Base-by-base conservation (phyloP, 148 eudicot genomes). In the Chenopodium album region DNA sequence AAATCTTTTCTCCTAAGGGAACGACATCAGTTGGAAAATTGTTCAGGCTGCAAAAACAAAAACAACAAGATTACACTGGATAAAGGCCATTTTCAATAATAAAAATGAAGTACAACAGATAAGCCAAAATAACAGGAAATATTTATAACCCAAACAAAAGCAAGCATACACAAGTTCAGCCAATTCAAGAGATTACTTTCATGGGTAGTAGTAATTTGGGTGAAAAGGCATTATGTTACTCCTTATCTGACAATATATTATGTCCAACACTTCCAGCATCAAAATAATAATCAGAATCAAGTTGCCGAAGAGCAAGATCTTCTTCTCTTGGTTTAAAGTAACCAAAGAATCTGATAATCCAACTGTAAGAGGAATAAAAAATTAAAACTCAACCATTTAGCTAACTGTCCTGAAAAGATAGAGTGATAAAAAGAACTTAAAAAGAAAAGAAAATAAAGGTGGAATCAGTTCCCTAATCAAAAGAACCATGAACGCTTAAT, bases 231-330 rank as follows among this genome's bases (percentile, higher is more conserved):
- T 28, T 65, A 29, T 32, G 48, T 85, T 85, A 96, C 99, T 92
- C 68, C 54, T 73, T 86, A 82, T 79, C 86, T 41, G 87, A 86
- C 71, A 86, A 64, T 76, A 88, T 81, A 67, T 91, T 97, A 82
- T 96, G 95, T 76, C 95, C 99, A 48, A 90, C 88, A 63, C 97
- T 98, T 80, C 94, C 89, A 37, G 94, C 95, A 73, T 96, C 98
- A 73, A 96, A 97, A 86, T 96, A 96, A 87, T 96, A 96, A 86
- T 96, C 99, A 85, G 99, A 94, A 89, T 96, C 99, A 85, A 96
- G 88, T 75, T 96, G 98, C 99, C 99, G 94, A 29, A 96, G 90
- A 81, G 99, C 95, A 85, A 98, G 93, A 88, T 91, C 94, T 80
- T 98, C 98, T 76, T 96, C 99, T 82, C 86, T 94, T 22, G 99